Base-by-base conservation (phyloP, 1,284 basidiomycete species). In the Hemileia vastatrix region DNA sequence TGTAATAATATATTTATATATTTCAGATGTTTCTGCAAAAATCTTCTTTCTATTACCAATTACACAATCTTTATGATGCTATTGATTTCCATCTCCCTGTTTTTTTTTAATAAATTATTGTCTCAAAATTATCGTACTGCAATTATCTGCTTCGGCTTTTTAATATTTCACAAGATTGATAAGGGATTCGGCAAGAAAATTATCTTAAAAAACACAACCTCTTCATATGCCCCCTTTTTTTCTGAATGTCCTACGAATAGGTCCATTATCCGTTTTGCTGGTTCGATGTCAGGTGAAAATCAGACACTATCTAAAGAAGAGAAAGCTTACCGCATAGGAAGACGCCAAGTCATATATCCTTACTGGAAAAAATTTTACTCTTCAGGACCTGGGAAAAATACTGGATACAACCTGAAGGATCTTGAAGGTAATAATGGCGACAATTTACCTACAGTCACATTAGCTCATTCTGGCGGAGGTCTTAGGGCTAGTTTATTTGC, bases 391-490 rank as follows among this genome's bases (percentile, higher is more conserved):
- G 57, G 57, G 4, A 59, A 45, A 44, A 23, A 33, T 3, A 59
- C 57, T 5, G 57, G 57, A 19, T 59, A 59, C 49, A n/a, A 36
- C 11, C 33, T 23, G 8, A 49, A 43, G n/a, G 2, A 18, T 24
- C 49, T 59, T 8, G 13, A 52, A 13, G 19, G 15, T 9, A 11
- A 59, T 44, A 52, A 44, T 27, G 24, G 44, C 6, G n/a, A 36
- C 6, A 40, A 53, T 19, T 44, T 40, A 40, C 57, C 57, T 1
- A 40, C 50, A 1, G 49, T 59, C 9, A 50, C 45, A 5, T 27
- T 59, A 36, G 57, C 57, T 9, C 40, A 45, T 33, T 59, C 57
- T 52, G 57, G 57, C 5, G 57, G 57, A 32, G 57, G 57, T 2
- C 19, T 52, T 4, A 31, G 57, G 24, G 57, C 57, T 6, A 36